Conservation (phyloP, 148 eudicot genomes). For the Cornus controversa region DNA sequence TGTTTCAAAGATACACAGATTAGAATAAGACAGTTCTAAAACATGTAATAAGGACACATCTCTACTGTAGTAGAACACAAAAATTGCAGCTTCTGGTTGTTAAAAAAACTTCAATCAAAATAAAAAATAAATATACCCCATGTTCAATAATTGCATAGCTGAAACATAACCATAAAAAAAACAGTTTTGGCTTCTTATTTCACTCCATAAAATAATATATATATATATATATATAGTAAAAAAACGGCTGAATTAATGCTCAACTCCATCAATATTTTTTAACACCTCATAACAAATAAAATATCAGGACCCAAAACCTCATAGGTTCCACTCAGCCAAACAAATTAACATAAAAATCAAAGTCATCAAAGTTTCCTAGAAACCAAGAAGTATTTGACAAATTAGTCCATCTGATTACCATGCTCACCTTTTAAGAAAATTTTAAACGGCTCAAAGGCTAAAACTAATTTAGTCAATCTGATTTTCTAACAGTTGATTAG, state of each 20-base stretch:
- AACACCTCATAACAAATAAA: too few relatives aligned
- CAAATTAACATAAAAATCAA: background rate
- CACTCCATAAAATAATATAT: too few relatives aligned
- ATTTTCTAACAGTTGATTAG: background rate
- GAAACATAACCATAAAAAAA: too few relatives aligned
- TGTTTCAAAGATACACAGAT: conserved; percentile 12
- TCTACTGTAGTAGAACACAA: background rate
- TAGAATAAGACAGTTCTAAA: too few relatives aligned
- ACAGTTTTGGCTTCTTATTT: too few relatives aligned
- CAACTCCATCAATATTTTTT: too few relatives aligned
- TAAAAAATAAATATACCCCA: background rate
- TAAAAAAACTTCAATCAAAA: background rate
- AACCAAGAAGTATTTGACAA: too few relatives aligned
- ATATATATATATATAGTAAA: too few relatives aligned
- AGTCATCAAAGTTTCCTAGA: too few relatives aligned
- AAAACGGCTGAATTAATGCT: too few relatives aligned
- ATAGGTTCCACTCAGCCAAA: background rate
- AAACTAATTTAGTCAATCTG: too few relatives aligned
- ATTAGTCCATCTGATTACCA: background rate
- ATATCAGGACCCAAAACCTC: background rate
- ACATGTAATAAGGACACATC: background rate
- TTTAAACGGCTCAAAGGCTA: too few relatives aligned
- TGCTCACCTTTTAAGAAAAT: background rate
- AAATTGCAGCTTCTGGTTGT: background rate
- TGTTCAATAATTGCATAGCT: background rate